Conservation (phyloP, 805 yeast genomes). For the Yamadazyma endophytica region DNA sequence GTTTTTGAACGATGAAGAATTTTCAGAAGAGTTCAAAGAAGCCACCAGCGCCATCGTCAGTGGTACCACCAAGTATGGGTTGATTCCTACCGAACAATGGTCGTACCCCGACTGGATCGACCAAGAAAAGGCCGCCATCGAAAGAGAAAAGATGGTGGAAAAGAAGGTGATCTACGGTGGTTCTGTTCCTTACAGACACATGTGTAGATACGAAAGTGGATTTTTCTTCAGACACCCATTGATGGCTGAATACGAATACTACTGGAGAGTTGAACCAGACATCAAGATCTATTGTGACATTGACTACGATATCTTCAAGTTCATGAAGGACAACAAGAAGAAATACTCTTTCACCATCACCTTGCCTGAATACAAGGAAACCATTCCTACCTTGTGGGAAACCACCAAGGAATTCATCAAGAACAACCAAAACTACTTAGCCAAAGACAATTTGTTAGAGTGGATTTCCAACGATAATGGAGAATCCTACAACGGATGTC, state of each 20-base stretch:
- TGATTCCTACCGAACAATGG: constrained; percentile 85
- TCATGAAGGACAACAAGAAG: constrained; percentile 71
- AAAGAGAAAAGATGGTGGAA: constrained; percentile 54
- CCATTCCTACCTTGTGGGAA: constrained; percentile 84
- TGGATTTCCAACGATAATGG: constrained; percentile 71
- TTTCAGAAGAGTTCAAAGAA: constrained; percentile 73
- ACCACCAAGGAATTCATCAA: constrained; percentile 64
- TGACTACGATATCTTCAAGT: constrained; percentile 80
- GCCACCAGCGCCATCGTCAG: constrained; percentile 65
- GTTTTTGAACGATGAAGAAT: constrained; percentile 83
- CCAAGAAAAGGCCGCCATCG: constrained; percentile 60
- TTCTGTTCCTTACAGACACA: constrained; percentile 76
- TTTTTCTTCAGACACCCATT: constrained; percentile 79
- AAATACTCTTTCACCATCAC: constrained; percentile 86
- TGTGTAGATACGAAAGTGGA: constrained; percentile 92
- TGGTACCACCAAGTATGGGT: constrained; percentile 75
- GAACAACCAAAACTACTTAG: constrained; percentile 56
- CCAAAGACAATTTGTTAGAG: constrained; percentile 61
- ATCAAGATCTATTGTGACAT: constrained; percentile 78
- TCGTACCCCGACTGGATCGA: constrained; percentile 82
- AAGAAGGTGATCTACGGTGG: constrained; percentile 69
- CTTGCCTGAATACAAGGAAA: constrained; percentile 74
- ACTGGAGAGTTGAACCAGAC: constrained; percentile 95
- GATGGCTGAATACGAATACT: constrained; percentile 75
- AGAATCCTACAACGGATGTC: constrained; percentile 71